Evolutionary conservation across 495 filamentous ascomycete species (phyloP).

Genomic region (Oidiodendron maius): DNA sequence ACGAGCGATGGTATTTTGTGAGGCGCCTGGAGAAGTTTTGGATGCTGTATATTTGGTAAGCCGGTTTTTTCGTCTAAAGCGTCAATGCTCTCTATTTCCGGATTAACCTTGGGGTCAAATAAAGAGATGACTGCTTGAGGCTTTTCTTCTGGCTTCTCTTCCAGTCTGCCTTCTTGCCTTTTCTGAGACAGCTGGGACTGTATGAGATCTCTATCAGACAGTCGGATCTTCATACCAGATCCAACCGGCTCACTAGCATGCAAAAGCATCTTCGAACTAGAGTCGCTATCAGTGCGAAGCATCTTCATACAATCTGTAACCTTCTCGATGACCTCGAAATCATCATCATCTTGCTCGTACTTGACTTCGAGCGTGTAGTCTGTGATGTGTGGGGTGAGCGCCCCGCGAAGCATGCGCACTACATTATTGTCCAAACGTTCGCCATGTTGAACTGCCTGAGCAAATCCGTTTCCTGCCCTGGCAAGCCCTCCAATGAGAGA

Average conservation of each 20-base stretch:
- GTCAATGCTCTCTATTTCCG: conserved; percentile 30
- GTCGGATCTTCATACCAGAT: too few species aligned
- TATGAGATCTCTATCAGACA: conserved; percentile 5
- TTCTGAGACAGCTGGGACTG: too few species aligned
- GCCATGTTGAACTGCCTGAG: conserved; percentile 49
- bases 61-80: conserved; percentile 24
- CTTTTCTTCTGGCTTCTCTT: conserved; percentile 28
- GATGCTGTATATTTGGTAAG: conserved; percentile 40
- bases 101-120: conserved; percentile 43
- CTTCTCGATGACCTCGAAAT: conserved; percentile 52
- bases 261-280: too few species aligned
- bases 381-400: conserved; percentile 52
- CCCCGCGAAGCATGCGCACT: conserved; percentile 65
- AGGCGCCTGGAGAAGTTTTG: conserved; percentile 57
- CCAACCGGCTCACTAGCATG: too few species aligned
- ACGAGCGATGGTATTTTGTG: conserved; percentile 56
- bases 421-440: conserved; percentile 60
- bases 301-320: conserved; percentile 37
- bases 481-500: conserved; percentile 63
- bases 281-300: conserved; percentile 18
- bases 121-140: conserved; percentile 56
- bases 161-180: not conserved
- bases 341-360: conserved; percentile 43
- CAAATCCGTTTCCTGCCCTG: conserved; percentile 59
- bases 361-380: conserved; percentile 56